phyloP scores from a whole-genome alignment of 2,329 filamentous ascomycete species.

The Xylaria sp. region DNA sequence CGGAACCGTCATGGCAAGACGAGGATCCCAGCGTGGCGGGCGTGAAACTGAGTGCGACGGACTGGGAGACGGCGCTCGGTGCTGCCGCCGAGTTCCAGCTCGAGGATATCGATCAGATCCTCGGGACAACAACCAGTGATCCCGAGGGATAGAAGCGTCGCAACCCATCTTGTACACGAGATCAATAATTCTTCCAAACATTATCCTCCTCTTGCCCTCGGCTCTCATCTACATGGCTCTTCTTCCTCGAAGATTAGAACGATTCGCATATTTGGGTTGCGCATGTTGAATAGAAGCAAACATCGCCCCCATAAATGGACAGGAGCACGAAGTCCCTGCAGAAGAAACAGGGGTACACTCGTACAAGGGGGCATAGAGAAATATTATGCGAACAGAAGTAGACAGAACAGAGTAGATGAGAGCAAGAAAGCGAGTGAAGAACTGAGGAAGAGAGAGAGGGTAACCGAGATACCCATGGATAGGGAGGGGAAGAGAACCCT shows the following conservation, averaged over 20 bases:
- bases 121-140: conserved; percentile 24
- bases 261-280: background rate
- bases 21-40: conserved; percentile 6
- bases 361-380: background rate
- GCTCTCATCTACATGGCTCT: background rate
- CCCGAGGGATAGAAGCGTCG: conserved; percentile 11
- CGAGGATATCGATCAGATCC: conserved; percentile 24
- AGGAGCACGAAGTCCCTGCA: background rate
- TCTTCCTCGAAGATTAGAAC: background rate
- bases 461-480: background rate
- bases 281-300: background rate
- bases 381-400: background rate
- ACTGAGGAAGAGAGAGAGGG: background rate
- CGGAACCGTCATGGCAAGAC: conserved; percentile 21
- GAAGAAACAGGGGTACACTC: background rate
- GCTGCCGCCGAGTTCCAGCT: conserved; percentile 20
- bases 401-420: background rate
- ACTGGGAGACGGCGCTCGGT: conserved; percentile 24
- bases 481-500: background rate
- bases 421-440: background rate
- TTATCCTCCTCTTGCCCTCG: background rate
- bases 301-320: background rate
- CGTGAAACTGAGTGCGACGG: conserved; percentile 14
- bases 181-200: background rate
- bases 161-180: background rate